Evolutionary conservation across 2,329 filamentous ascomycete species (phyloP).

Genomic region (Acarospora socialis): DNA sequence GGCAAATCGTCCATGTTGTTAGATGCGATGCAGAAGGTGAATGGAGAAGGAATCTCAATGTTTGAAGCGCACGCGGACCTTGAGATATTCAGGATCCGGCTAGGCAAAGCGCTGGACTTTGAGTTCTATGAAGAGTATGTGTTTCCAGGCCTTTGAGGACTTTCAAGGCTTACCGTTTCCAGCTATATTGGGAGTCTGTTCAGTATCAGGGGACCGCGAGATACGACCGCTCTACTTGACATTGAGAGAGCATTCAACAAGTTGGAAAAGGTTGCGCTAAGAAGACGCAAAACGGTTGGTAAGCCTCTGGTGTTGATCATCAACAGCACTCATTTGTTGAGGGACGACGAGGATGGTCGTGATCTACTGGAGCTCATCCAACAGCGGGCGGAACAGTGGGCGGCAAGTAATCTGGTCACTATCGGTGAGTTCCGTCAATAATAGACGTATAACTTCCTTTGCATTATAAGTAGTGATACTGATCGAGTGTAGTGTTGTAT

Average conservation of each 20-base stretch:
- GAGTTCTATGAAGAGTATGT: constrained; percentile 91
- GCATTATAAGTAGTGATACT: constrained; percentile 3
- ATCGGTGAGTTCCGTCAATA: constrained; percentile 26
- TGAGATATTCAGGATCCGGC: constrained; percentile 83
- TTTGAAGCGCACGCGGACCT: constrained; percentile 90
- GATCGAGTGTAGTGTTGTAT: too few species aligned
- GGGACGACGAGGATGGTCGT: constrained; percentile 84
- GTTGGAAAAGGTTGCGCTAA: constrained; percentile 81
- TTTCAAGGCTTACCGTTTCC: constrained; percentile 7
- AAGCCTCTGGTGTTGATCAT: constrained; percentile 80
- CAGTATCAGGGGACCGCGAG: constrained; percentile 80
- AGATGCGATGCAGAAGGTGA: constrained; percentile 84
- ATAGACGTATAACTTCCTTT: background rate
- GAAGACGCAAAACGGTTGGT: constrained; percentile 41
- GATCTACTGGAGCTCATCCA: constrained; percentile 90
- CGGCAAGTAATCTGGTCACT: constrained; percentile 77
- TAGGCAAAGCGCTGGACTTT: constrained; percentile 89
- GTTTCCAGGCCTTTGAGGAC: background rate
- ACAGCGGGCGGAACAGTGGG: constrained; percentile 93
- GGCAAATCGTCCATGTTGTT: constrained; percentile 96
- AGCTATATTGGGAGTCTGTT: constrained; percentile 76
- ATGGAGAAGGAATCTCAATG: constrained; percentile 84
- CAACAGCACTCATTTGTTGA: constrained; percentile 81
- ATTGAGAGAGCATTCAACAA: constrained; percentile 97
- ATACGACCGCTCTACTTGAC: constrained; percentile 82